Conservation (phyloP, 805 yeast species). For the Komagataella kurtzmanii region DNA sequence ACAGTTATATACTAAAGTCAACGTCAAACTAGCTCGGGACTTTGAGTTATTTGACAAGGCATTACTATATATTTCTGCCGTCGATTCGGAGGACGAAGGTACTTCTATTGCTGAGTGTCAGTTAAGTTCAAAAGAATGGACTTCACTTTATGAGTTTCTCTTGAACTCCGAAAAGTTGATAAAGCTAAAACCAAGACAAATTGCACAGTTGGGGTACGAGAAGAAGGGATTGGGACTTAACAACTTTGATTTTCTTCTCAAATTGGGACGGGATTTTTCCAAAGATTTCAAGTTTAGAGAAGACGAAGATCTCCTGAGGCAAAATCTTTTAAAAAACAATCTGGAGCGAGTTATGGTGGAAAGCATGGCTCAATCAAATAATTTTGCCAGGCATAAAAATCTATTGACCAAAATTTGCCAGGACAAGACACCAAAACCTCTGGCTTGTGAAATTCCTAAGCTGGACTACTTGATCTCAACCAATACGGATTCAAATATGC, state of each 20-base stretch:
- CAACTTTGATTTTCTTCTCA: conserved; percentile 14
- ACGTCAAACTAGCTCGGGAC: conserved; percentile 28
- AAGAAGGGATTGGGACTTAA: conserved; percentile 4
- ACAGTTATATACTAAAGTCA: conserved; percentile 38
- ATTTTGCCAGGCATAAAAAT: not conserved
- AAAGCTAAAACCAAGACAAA: conserved; percentile 8
- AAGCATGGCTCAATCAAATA: not conserved
- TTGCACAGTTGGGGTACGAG: conserved; percentile 7
- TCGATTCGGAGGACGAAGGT: not conserved
- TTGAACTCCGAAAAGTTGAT: conserved; percentile 9
- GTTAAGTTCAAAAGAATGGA: conserved; percentile 28
- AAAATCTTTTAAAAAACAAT: too few relatives aligned
- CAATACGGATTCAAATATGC: not conserved
- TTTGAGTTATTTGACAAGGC: conserved; percentile 27
- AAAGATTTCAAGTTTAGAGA: conserved; percentile 9
- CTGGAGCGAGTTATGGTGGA: not conserved
- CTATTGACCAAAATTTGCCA: not conserved
- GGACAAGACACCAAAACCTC: not conserved
- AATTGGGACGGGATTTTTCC: conserved; percentile 6
- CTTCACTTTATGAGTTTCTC: conserved; percentile 21
- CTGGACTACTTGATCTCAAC: not conserved
- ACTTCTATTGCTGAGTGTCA: conserved; percentile 16
- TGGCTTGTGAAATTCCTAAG: not conserved
- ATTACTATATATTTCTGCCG: conserved; percentile 22
- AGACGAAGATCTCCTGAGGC: conserved; percentile 1